phyloP scores from a whole-genome alignment of 1,139 yeast genomes.

The Yarrowia galli region DNA sequence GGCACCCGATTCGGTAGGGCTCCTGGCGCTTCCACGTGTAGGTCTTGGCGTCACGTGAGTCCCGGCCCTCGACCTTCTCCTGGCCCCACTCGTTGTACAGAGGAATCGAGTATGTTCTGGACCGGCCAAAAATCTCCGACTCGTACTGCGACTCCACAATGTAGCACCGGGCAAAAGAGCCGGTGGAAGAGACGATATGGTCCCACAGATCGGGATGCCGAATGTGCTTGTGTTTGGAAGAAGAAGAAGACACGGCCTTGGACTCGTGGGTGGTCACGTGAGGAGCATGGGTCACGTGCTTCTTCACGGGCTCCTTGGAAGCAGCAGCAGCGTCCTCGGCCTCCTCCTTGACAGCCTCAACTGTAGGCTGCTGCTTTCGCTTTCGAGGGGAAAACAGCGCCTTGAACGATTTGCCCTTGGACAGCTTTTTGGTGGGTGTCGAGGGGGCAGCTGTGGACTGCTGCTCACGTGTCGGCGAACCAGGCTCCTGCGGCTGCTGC shows the following conservation, averaged over 20 bases:
- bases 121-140: slow-evolving; percentile 61
- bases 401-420: slow-evolving; percentile 29
- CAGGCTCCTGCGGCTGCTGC: no score
- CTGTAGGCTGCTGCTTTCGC: slow-evolving; percentile 37
- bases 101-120: slow-evolving; percentile 62
- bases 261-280: not conserved
- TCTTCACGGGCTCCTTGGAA: slow-evolving; percentile 7
- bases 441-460: not conserved
- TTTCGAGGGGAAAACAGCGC: slow-evolving; percentile 23
- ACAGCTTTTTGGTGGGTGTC: slow-evolving; percentile 5
- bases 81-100: slow-evolving; percentile 82
- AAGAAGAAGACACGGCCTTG: not conserved
- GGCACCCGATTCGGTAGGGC: slow-evolving; percentile 70
- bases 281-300: slow-evolving; percentile 14
- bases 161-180: slow-evolving; percentile 85
- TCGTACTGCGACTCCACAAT: slow-evolving; percentile 71
- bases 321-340: not conserved
- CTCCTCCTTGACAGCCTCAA: not conserved
- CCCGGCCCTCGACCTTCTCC: slow-evolving; percentile 9
- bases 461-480: no score
- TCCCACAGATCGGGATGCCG: slow-evolving; percentile 48
- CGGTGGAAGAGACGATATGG: slow-evolving; percentile 71
- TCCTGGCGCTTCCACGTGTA: slow-evolving; percentile 46
- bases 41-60: slow-evolving; percentile 10
- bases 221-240: slow-evolving; percentile 8